Conservation (phyloP, 345 rosid genomes). For the Leavenworthia alabamica region DNA sequence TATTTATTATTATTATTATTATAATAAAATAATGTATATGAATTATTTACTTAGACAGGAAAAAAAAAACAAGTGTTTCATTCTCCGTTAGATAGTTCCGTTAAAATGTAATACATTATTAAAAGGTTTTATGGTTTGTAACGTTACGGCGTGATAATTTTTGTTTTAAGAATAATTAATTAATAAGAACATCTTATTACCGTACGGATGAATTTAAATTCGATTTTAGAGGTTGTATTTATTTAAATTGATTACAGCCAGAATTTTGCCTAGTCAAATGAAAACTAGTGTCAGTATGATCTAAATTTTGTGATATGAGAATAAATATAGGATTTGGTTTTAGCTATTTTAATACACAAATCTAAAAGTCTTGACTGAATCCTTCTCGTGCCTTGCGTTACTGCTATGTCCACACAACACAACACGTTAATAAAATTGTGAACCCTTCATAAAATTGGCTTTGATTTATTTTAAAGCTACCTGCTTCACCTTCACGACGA, state of each 20-base stretch:
- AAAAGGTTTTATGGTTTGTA: background rate
- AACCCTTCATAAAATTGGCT: slow-evolving; percentile 2
- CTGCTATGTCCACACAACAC: slow-evolving; percentile 13
- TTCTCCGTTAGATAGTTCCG: background rate
- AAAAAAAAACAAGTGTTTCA: background rate
- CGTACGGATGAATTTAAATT: background rate
- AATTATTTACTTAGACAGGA: background rate
- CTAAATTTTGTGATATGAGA: slow-evolving; percentile 15
- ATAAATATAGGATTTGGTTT: slow-evolving; percentile 20
- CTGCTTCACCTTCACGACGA: slow-evolving; percentile 11
- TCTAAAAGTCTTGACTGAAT: slow-evolving; percentile 21
- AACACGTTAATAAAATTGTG: background rate
- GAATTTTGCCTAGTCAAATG: slow-evolving; percentile 29
- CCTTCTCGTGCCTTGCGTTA: slow-evolving; percentile 28
- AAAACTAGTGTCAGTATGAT: slow-evolving; percentile 25
- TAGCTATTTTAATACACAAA: slow-evolving; percentile 15
- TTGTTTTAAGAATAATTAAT: background rate
- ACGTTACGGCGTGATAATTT: background rate
- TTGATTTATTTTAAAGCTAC: background rate
- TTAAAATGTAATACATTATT: background rate
- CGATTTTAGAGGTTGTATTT: background rate
- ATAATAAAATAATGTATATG: no score
- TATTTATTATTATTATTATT: no score
- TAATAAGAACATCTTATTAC: background rate
- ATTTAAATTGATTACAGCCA: background rate